These are phyloP conservation scores for Alopecurus myosuroides DNA, from an alignment of 176 grass and related monocot species.

Conservation along the genomic window DNA sequence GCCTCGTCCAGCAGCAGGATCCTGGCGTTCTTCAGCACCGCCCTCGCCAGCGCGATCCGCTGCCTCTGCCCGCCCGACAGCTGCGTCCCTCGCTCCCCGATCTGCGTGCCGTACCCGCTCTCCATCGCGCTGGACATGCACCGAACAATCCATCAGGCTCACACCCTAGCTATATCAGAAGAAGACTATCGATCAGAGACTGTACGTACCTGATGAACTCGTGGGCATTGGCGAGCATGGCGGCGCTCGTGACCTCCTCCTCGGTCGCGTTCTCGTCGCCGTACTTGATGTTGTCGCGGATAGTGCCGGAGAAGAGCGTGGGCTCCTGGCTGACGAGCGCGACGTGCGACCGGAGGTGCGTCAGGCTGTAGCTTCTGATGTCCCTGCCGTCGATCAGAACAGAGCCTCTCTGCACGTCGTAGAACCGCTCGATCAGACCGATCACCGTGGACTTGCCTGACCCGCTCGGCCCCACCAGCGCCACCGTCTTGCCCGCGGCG, in stretches of 20 bases:
- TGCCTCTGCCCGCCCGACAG: slow-evolving; percentile 61
- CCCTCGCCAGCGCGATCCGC: slow-evolving; percentile 51
- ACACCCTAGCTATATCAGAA: not conserved
- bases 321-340: slow-evolving; percentile 58
- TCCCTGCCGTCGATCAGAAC: slow-evolving; percentile 45
- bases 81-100: slow-evolving; percentile 50
- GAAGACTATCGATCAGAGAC: not conserved
- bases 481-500: slow-evolving; percentile 46
- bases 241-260: slow-evolving; percentile 33
- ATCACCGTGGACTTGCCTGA: slow-evolving; percentile 60
- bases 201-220: slow-evolving; percentile 38
- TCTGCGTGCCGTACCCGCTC: slow-evolving; percentile 43
- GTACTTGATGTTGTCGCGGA: slow-evolving; percentile 44
- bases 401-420: slow-evolving; percentile 33
- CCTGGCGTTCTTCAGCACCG: slow-evolving; percentile 44
- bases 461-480: slow-evolving; percentile 50
- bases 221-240: slow-evolving; percentile 37
- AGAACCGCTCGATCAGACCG: slow-evolving; percentile 52
- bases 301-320: slow-evolving; percentile 44
- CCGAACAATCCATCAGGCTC: not conserved
- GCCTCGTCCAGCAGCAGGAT: slow-evolving; percentile 89
- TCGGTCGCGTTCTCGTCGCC: slow-evolving; percentile 34
- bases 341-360: slow-evolving; percentile 36
- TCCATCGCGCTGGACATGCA: slow-evolving; percentile 27
- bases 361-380: slow-evolving; percentile 32